A percentile compares a stretch with the other conserved stretches of the same genome.
Conservation (phyloP, 441 rosid genomes). For the Erodium moschatum region DNA sequence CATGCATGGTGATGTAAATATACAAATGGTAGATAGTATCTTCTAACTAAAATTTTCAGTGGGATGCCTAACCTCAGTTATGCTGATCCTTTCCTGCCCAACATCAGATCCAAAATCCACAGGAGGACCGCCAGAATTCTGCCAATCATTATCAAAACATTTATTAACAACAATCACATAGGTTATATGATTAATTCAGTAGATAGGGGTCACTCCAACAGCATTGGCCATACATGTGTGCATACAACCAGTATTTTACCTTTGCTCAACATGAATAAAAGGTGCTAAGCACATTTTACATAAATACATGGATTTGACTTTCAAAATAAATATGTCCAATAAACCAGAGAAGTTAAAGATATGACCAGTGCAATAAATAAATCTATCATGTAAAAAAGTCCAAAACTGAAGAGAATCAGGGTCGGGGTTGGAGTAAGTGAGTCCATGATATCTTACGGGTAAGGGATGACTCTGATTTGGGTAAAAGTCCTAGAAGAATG, state of each 20-base stretch:
- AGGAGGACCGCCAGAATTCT: slow-evolving; percentile 44
- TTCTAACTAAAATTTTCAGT: slow-evolving; percentile 17
- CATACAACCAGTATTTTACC: not conserved
- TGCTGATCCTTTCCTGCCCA: slow-evolving; percentile 44
- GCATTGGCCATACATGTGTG: slow-evolving; percentile 1
- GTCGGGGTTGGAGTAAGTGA: not conserved
- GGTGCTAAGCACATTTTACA: not conserved
- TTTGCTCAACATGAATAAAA: not conserved
- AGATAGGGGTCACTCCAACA: not conserved
- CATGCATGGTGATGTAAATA: slow-evolving; percentile 13
- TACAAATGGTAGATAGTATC: slow-evolving; percentile 5
- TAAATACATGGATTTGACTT: slow-evolving; percentile 4
- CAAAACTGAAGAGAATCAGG: not conserved
- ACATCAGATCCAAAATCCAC: slow-evolving; percentile 73
- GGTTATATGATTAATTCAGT: not conserved
- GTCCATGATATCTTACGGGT: not conserved
- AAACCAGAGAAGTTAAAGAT: slow-evolving; percentile 1
- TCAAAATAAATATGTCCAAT: slow-evolving; percentile 1
- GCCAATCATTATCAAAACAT: slow-evolving; percentile 17
- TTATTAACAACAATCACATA: not conserved
- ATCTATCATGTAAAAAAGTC: not conserved
- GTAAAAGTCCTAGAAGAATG: not conserved
- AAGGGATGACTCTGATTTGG: not conserved
- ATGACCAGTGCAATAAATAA: not conserved
- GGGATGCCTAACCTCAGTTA: slow-evolving; percentile 58